These are phyloP conservation scores for Kazachstania sp. DNA, from an alignment of 1,139 yeast species.

Conservation along the genomic window DNA sequence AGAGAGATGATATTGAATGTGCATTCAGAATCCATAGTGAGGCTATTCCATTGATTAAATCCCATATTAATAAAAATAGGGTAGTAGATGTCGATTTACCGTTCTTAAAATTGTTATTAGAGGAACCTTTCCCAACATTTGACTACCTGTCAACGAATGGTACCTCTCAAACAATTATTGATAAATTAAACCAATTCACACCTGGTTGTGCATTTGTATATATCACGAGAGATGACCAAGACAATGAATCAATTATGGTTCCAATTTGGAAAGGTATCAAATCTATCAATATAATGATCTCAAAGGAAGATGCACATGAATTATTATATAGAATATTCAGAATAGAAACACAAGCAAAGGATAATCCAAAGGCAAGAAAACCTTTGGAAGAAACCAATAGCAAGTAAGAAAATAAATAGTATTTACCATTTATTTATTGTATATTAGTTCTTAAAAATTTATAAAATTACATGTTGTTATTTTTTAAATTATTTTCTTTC, in stretches of 20 bases:
- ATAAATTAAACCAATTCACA: constrained; percentile 41
- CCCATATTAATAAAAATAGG: constrained; percentile 50
- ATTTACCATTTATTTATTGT: neutral
- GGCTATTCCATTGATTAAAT: constrained; percentile 54
- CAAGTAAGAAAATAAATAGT: constrained; percentile 45
- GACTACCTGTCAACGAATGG: constrained; percentile 42
- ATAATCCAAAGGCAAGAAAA: constrained; percentile 21
- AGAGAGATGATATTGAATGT: constrained; percentile 67
- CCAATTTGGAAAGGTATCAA: constrained; percentile 90
- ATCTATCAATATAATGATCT: constrained; percentile 85
- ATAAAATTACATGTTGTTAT: constrained; percentile 1
- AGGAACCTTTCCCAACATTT: constrained; percentile 76
- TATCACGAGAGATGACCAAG: constrained; percentile 47
- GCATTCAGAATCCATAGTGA: constrained; percentile 94
- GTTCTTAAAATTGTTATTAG: constrained; percentile 56
- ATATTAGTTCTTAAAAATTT: neutral
- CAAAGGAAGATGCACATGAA: constrained; percentile 88
- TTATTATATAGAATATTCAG: constrained; percentile 74
- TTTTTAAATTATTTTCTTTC: neutral
- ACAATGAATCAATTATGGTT: constrained; percentile 58
- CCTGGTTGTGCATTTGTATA: constrained; percentile 87
- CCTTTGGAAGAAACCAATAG: constrained; percentile 52
- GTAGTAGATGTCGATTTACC: constrained; percentile 44
- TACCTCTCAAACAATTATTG: constrained; percentile 50
- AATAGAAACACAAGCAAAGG: constrained; percentile 55